These are phyloP conservation scores for Solioccasus polychromus DNA, from an alignment of 768 basidiomycete genomes.

Conservation along the genomic window DNA sequence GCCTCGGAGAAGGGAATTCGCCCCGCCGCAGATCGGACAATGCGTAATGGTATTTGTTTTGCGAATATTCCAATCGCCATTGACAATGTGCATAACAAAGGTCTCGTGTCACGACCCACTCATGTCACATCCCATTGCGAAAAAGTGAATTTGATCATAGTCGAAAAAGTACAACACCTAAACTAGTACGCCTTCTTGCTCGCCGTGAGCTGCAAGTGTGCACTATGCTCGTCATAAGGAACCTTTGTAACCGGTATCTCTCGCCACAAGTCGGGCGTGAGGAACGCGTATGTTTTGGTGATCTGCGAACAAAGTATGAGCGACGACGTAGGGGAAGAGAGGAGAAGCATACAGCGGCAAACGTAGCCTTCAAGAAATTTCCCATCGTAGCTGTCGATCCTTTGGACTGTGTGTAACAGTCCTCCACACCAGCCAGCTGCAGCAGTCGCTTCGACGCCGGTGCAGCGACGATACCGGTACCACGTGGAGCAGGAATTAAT, in stretches of 20 bases:
- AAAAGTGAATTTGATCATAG: no score
- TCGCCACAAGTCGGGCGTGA: slow-evolving; percentile 97
- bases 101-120: no score
- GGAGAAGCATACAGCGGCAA: slow-evolving; percentile 68
- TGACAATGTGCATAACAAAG: no score
- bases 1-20: slow-evolving; percentile 14
- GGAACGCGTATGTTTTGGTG: slow-evolving; percentile 97
- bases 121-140: no score
- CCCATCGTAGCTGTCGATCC: slow-evolving; percentile 99
- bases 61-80: no score
- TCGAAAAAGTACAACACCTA: background rate
- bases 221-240: slow-evolving; percentile 94
- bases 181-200: slow-evolving; percentile 70
- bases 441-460: slow-evolving; percentile 95
- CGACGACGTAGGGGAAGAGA: background rate
- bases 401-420: slow-evolving; percentile 96
- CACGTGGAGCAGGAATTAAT: slow-evolving; percentile 96
- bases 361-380: slow-evolving; percentile 98
- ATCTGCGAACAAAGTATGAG: slow-evolving; percentile 50
- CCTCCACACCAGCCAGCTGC: slow-evolving; percentile 96
- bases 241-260: slow-evolving; percentile 87
- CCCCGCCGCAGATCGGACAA: no score
- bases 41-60: no score
- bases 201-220: slow-evolving; percentile 80
- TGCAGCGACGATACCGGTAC: slow-evolving; percentile 99